Base-by-base conservation (phyloP, 108 stramenopile genomes). In the Phaeodactylum tricornutum region DNA sequence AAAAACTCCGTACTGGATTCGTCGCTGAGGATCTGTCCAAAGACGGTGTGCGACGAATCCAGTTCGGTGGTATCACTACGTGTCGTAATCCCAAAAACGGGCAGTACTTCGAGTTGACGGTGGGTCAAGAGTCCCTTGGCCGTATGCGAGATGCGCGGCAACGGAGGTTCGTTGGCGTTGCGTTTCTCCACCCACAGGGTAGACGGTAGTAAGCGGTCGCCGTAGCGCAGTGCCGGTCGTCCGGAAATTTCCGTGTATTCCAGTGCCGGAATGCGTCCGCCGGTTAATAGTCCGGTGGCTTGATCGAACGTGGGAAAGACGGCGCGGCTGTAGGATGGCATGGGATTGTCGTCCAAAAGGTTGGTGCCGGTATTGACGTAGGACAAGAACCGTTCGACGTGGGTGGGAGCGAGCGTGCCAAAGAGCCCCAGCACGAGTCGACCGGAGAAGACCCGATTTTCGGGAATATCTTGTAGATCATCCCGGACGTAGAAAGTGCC, bases 21-120 rank as follows among this genome's bases (percentile, higher is more conserved):
- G 40, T 78, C 75, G 38, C 53, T 61, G 45, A 92, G 25, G 4
- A 92, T 21, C 44, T 67, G 72, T 30, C 89, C 89, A 69, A 92
- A 92, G 14, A 92, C 78, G 4, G 72, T 74, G 49, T 87, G 71
- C 16, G 84, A 62, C 4, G 55, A 57, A 52, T 92, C 84, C 11
- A 91, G 59, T 19, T 62, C 59, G 7, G 64, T 36, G 2, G 77
- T 50, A 24, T 45, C 55, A 7, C 42, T 14, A 17, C 75, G 61
- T 38, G 89, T 92, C 15, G 89, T 92, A 25, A 92, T 77, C 12
- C 78, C 84, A 68, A 87, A 92, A 16, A 61, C 55, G 8, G 89
- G 89, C 20, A 62, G 53, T 12, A 67, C 48, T 25, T 92, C 85
- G 16, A 92, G 50, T 16, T 64, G 64, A 3, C 71, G 61, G 55